Evolutionary conservation across 169 alveolate species (phyloP).

Genomic region (Plasmodium vivax): DNA sequence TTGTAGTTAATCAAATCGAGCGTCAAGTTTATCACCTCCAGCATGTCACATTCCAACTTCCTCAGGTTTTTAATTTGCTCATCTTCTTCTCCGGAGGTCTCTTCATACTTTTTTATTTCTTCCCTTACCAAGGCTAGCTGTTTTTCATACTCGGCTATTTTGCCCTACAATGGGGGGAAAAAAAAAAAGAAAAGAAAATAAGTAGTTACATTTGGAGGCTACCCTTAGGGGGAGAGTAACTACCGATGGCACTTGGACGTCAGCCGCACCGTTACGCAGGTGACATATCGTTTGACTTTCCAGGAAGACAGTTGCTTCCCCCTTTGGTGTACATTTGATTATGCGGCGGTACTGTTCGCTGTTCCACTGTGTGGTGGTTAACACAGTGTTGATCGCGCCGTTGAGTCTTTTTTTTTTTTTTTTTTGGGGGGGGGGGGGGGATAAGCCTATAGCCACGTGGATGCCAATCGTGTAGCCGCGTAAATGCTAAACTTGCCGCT

Average conservation of each 20-base stretch:
- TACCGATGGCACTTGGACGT: background rate
- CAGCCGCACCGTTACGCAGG: background rate
- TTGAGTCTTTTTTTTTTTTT: background rate
- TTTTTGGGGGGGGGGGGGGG: background rate
- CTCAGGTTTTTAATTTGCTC: constrained; percentile 51
- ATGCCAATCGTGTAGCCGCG: background rate
- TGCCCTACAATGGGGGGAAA: constrained; percentile 9
- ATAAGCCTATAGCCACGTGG: background rate
- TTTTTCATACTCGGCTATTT: constrained; percentile 50
- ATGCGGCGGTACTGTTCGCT: background rate
- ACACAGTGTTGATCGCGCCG: background rate
- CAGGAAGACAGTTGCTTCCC: background rate
- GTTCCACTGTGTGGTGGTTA: background rate
- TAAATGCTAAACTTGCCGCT: background rate
- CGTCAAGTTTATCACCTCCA: constrained; percentile 58
- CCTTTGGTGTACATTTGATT: background rate
- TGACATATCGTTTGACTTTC: background rate
- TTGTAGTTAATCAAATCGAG: constrained; percentile 57
- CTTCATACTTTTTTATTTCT: constrained; percentile 49
- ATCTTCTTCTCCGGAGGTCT: constrained; percentile 27
- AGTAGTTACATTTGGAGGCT: background rate
- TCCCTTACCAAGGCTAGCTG: constrained; percentile 65
- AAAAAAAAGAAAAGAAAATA: background rate
- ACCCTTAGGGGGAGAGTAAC: background rate
- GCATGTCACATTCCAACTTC: constrained; percentile 61